Conservation (phyloP, 495 filamentous ascomycete genomes). For the Pseudoneurospora amorphoporcata region DNA sequence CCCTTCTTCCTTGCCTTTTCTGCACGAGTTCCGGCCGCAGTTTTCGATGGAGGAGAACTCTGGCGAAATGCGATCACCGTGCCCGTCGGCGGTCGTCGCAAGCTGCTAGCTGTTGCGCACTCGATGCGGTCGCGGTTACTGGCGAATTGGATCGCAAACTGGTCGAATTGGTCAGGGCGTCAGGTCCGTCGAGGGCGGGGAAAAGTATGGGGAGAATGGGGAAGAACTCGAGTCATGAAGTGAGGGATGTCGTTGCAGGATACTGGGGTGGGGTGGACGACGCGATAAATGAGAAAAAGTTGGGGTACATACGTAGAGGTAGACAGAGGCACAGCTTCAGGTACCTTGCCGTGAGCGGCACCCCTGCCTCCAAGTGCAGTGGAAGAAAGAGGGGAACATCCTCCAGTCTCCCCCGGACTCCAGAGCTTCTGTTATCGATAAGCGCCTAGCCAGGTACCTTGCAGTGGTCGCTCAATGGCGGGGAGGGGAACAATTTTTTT, state of each 20-base stretch:
- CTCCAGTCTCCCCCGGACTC: background rate
- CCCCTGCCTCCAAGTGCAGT: background rate
- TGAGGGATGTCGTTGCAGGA: background rate
- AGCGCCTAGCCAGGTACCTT: background rate
- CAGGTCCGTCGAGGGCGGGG: background rate
- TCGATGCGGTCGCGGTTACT: background rate
- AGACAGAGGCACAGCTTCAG: background rate
- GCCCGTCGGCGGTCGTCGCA: background rate
- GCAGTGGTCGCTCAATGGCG: background rate
- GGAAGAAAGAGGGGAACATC: background rate
- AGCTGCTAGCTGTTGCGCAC: background rate
- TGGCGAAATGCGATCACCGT: background rate
- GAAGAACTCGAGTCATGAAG: background rate
- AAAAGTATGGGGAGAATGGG: background rate
- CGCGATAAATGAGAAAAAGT: background rate
- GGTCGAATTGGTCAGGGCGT: background rate
- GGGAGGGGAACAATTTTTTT: background rate
- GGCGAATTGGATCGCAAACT: background rate
- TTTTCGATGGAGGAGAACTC: background rate
- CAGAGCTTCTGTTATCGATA: background rate
- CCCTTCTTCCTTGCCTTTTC: constrained; percentile 13
- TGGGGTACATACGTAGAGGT: background rate
- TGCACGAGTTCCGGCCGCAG: constrained; percentile 4
- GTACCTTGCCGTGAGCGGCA: background rate
- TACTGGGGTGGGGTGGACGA: background rate